Base-by-base conservation (phyloP, 1,139 yeast species). In the Keqinozyma sinolaborantium region DNA sequence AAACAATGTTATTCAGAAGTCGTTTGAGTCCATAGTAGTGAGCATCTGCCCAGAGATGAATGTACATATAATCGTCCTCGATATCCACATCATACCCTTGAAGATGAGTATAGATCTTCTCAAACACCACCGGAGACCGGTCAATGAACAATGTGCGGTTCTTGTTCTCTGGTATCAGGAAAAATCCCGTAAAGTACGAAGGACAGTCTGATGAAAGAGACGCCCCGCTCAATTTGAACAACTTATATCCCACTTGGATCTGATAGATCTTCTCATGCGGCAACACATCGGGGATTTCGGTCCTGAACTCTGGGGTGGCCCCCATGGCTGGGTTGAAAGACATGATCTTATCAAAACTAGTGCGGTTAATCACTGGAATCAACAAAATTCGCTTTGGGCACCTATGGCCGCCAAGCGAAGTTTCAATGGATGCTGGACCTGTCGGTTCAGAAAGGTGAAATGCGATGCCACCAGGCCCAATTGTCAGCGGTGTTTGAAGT, bases 131-230 rank as follows among this genome's bases (percentile, higher is more conserved):
- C 0, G 95, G 83, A n/a, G 82, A 79, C 27, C 96, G 60, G 54
- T 88, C 97, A 30, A 88, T 76, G 45, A 77, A 79, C n/a, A 86
- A 53, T 0, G 70, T 64, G 28, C 73, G 73, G 14, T 62, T 67
- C 14, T 49, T 51, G 43, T 68, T 70, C 2, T 45, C 64, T 23
- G 52, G 49, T 12, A 54, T 45, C 2, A 36, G 30, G 41, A 78
- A 78, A 52, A 54, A 77, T 14, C 58, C 51, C 11, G 83, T 76
- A 51, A 78, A 78, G 47, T 76, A 77, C 2, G 83, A 77, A 3
- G 84, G 83, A 2, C 75, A 80, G 57, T 87, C 97, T 1, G 86
- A 84, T 15, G 90, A 83, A 26, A 88, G 56, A 4, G 95, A 86
- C 1, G 92, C 88, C 1, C 96, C 97, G 50, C 92, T 81, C 20